Base-by-base conservation (phyloP, 2,329 filamentous ascomycete species). In the Aspergillus terreus region DNA sequence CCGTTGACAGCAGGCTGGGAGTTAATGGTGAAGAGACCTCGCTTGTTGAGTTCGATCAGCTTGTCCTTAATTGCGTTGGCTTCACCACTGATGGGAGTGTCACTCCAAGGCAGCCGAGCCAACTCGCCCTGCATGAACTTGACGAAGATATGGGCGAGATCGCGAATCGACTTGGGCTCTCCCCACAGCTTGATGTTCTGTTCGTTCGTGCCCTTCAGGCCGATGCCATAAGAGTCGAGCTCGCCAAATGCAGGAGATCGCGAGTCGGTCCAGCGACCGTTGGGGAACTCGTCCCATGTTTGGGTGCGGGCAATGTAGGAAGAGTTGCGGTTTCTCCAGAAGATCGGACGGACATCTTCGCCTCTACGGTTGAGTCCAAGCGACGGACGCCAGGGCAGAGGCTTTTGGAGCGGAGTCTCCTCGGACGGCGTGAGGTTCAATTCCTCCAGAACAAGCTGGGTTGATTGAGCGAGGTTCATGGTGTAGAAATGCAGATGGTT, bases 211-310 rank as follows among this genome's bases (percentile, higher is more conserved):
- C 94, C 94, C 60, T 92, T 95, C 62, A 99, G 75, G 42, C 92
- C 91, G 63, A 97, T 90, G 41, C 92, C 92, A 66, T 99, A 97
- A 7, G 90, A 86, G 72, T 97, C 92, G 47, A 97, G 78, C 72
- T 96, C 91, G 64, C 94, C 94, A 66, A 96, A 99, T 46, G 94
- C 94, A 55, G 94, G 94, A 52, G 92, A 97, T 58, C 94, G 84
- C 47, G 92, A 92, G 72, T 99, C 94, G 73, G 94, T 95, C 94
- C 94, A 99, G 71, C 94, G 88, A 44, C 94, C 94, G 78, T 99
- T 99, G 50, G 94, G 94, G 64, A 96, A 99, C 71, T 99, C 94
- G 64, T 99, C 94, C 94, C 94, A 99, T 62, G 96, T 92, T 69
- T 96, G 92, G 0, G 94, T 99, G 50, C 94, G 90, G 50, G 90